Percentiles rank a stretch among this genome's conserved stretches.
These are phyloP conservation scores for Cryphonectria radicalis DNA, from an alignment of 2,329 filamentous ascomycete species.

Conservation along the genomic window DNA sequence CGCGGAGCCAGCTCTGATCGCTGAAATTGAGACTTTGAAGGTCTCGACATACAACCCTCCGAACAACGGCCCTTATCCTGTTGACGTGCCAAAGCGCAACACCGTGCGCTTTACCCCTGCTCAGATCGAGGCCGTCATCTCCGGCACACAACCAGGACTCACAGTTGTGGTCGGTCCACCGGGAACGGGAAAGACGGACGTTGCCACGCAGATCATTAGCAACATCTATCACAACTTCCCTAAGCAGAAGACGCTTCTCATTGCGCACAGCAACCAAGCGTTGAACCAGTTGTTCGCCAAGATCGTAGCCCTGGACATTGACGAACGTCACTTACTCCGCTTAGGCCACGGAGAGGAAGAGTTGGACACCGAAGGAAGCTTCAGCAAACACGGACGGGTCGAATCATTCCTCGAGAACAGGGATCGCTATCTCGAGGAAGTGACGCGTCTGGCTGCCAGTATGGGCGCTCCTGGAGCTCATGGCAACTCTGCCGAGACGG, in stretches of 20 bases:
- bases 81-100: conserved; percentile 82
- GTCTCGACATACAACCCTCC: conserved; percentile 89
- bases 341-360: conserved; percentile 96
- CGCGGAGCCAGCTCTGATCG: conserved; percentile 66
- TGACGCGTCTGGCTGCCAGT: conserved; percentile 82
- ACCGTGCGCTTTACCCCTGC: conserved; percentile 85
- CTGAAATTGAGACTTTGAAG: conserved; percentile 69
- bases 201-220: conserved; percentile 97
- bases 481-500: conserved; percentile 93
- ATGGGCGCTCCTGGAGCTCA: conserved; percentile 92
- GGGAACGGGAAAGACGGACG: conserved; percentile 98
- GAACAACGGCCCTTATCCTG: conserved; percentile 87
- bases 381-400: conserved; percentile 92
- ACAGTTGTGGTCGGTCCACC: conserved; percentile 94
- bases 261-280: conserved; percentile 97
- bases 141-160: conserved; percentile 90
- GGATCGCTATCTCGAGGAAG: conserved; percentile 76
- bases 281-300: conserved; percentile 98
- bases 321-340: conserved; percentile 88
- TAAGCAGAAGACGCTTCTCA: conserved; percentile 83
- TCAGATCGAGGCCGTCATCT: conserved; percentile 90
- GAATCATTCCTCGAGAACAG: conserved; percentile 94
- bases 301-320: conserved; percentile 94
- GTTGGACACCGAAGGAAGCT: conserved; percentile 80
- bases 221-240: conserved; percentile 99